Percentiles rank a stretch among this genome's conserved stretches.
phyloP scores from a whole-genome alignment of 2,329 filamentous ascomycete species.

The Tolypocladium ovalisporum region DNA sequence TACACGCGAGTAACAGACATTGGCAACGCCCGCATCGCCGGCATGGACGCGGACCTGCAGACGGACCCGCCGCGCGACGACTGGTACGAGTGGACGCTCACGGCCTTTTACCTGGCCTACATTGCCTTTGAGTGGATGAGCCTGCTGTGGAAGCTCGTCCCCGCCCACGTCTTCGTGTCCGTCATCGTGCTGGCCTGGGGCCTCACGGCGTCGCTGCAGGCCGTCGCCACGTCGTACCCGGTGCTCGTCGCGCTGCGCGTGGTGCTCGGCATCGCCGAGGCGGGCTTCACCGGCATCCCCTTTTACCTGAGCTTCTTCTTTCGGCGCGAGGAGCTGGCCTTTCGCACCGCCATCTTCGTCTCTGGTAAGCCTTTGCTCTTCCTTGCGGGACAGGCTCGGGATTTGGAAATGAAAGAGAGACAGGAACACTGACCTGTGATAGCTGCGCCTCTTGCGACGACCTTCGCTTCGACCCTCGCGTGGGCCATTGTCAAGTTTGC shows the following conservation, averaged over 20 bases:
- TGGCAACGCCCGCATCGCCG: constrained; percentile 52
- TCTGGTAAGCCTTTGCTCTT: constrained; percentile 37
- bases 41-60: constrained; percentile 51
- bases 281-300: constrained; percentile 53
- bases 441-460: constrained; percentile 71
- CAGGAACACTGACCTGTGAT: constrained; percentile 3
- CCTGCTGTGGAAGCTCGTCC: constrained; percentile 47
- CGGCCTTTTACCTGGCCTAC: constrained; percentile 52
- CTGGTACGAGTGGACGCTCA: constrained; percentile 51
- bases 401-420: background rate
- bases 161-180: constrained; percentile 48
- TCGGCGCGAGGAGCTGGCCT: constrained; percentile 62
- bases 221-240: constrained; percentile 51
- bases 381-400: background rate
- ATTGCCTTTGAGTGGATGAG: constrained; percentile 56
- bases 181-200: constrained; percentile 70
- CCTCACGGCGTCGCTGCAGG: constrained; percentile 63
- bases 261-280: constrained; percentile 52
- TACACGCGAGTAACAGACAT: too few species aligned
- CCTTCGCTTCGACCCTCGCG: constrained; percentile 66
- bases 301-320: constrained; percentile 57
- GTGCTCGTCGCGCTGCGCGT: constrained; percentile 43
- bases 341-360: constrained; percentile 77
- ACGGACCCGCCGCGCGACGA: constrained; percentile 29
- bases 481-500: constrained; percentile 67